phyloP scores from a whole-genome alignment of 306 rosid genomes.

The Crataegus laevigata region DNA sequence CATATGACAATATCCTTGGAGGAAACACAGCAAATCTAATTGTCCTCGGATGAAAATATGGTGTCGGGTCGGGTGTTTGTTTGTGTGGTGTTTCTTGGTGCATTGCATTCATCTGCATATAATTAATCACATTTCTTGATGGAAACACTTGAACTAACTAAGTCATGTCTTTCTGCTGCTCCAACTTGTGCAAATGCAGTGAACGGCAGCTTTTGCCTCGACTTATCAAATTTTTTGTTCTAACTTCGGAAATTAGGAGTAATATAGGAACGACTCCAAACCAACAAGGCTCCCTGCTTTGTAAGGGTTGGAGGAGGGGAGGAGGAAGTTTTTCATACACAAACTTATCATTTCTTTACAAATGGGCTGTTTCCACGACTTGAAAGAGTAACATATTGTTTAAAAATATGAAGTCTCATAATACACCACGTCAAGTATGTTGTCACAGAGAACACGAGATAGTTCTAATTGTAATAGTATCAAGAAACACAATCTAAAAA shows the following conservation, averaged over 20 bases:
- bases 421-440: background rate
- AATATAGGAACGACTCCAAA: no score
- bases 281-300: no score
- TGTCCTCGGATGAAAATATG: conserved; percentile 31
- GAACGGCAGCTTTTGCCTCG: background rate
- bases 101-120: conserved; percentile 16
- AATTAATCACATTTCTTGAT: background rate
- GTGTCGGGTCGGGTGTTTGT: conserved; percentile 43
- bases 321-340: no score
- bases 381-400: background rate
- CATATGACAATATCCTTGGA: conserved; percentile 1
- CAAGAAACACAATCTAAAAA: background rate
- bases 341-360: no score
- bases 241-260: background rate
- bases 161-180: background rate
- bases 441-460: background rate
- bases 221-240: background rate
- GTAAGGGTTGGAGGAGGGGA: no score
- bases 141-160: background rate
- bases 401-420: background rate
- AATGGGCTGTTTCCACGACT: no score
- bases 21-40: conserved; percentile 30
- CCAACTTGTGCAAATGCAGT: conserved; percentile 17
- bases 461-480: background rate
- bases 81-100: conserved; percentile 19